A percentile compares a stretch with the other conserved stretches of the same genome.
These are phyloP conservation scores for Eimeria praecox DNA, from an alignment of 169 alveolate genomes.

Conservation along the genomic window DNA sequence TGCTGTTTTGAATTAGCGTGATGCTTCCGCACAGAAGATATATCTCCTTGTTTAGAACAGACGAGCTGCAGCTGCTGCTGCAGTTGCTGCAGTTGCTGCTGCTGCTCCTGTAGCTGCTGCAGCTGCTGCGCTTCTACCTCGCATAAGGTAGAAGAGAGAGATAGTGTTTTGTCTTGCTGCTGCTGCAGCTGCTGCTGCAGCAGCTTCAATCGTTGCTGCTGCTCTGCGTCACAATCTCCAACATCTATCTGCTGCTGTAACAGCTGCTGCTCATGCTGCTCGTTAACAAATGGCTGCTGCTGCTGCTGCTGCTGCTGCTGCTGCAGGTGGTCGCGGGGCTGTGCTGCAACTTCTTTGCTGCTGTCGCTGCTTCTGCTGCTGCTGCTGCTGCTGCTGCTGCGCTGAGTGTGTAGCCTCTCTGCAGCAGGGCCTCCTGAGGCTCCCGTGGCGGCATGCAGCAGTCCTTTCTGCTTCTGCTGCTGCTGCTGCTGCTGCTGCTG, in stretches of 20 bases:
- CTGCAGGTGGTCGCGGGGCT: not conserved
- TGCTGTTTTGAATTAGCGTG: not conserved
- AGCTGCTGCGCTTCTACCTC: not conserved
- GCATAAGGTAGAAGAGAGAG: not conserved
- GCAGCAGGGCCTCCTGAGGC: not conserved
- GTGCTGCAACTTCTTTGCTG: not conserved
- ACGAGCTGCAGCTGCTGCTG: constrained; percentile 18
- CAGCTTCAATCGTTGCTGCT: not conserved
- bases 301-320: not conserved
- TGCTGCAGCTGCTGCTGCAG: constrained; percentile 16
- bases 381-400: constrained; percentile 13
- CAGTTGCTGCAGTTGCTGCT: constrained; percentile 33
- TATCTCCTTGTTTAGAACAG: not conserved
- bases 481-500: constrained; percentile 5
- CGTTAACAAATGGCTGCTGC: not conserved
- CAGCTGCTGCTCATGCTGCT: not conserved
- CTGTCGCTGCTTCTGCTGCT: not conserved
- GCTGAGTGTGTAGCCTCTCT: not conserved
- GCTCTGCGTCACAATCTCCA: not conserved
- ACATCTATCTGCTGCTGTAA: not conserved
- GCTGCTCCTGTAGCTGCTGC: constrained; percentile 26
- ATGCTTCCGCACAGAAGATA: not conserved
- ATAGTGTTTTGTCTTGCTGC: not conserved
- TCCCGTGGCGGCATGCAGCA: not conserved
- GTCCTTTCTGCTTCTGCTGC: not conserved